These are phyloP conservation scores for Nitzschia putrida DNA, from an alignment of 108 stramenopile genomes.

Conservation along the genomic window DNA sequence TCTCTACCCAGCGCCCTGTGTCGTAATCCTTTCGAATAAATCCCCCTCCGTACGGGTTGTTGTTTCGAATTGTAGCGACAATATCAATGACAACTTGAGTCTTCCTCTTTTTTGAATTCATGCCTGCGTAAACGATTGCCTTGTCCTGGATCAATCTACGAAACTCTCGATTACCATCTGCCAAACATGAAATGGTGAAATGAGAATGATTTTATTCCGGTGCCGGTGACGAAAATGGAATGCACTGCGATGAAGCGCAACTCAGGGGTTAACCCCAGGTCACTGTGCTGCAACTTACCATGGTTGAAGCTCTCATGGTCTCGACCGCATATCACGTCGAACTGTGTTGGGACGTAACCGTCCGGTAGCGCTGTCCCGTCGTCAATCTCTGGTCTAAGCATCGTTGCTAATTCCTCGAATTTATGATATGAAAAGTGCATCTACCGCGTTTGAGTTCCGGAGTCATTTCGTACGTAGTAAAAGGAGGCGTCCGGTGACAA, in stretches of 20 bases:
- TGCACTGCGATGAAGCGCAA: too few species aligned
- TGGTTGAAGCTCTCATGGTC: constrained; percentile 10
- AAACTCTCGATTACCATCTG: constrained; percentile 17
- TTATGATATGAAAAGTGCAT: too few species aligned
- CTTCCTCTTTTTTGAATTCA: constrained; percentile 20
- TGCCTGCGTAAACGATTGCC: constrained; percentile 1
- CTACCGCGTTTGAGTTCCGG: too few species aligned
- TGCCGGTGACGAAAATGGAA: too few species aligned
- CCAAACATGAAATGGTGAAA: not conserved
- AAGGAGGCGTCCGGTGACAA: too few species aligned
- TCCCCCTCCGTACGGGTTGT: not conserved
- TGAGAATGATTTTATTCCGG: not conserved
- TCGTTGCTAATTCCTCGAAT: too few species aligned
- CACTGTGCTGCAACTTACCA: not conserved
- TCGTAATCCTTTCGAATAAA: constrained; percentile 24
- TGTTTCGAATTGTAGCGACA: not conserved
- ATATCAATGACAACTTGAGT: constrained; percentile 15
- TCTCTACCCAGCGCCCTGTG: constrained; percentile 17
- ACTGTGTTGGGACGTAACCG: not conserved
- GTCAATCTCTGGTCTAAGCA: not conserved
- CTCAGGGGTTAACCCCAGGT: too few species aligned
- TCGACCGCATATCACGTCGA: constrained; percentile 8
- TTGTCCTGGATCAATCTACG: constrained; percentile 16
- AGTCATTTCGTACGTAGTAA: too few species aligned
- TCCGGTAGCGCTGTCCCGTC: not conserved